Base-by-base conservation (phyloP, 1,139 yeast species). In the Waltiozyma sp. region DNA sequence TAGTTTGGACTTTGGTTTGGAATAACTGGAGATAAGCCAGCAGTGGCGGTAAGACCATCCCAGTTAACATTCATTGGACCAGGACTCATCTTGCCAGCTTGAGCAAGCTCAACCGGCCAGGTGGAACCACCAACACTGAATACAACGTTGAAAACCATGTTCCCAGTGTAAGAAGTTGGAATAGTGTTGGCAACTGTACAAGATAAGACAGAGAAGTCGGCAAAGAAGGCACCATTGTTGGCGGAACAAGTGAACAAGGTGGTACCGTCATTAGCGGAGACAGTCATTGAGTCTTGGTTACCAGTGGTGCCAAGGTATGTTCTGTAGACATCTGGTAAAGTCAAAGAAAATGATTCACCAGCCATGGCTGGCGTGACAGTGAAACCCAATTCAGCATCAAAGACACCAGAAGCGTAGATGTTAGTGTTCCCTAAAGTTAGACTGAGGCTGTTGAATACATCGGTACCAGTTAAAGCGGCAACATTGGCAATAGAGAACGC, bases 41-140 rank as follows among this genome's bases (percentile, higher is more conserved):
- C 51, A 11, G 52, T 43, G 2, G 63, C 51, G 13, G 59, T 45
- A 26, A 62, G 39, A 13, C 42, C 45, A 38, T 42, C 49, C 50
- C 51, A 50, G 19, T 45, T 40, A 16, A 52, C 38, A 5, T 42
- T 40, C 38, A 48, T 47, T 13, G 41, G 39, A 28, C 66, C 67
- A 36, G 53, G 47, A 16, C 41, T 40, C 41, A 58, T 60, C 23
- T 43, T 41, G 8, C 49, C 46, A 13, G 66, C 61, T 39, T 58
- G 58, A 15, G 47, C 50, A 35, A 62, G 41, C 40, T 62, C 66
- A 38, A 49, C 54, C 16, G 52, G 40, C 41, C 56, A 48, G 3
- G 49, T 41, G 19, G 62, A 56, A 24, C 60, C 65, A 46, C 68
- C 69, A 44, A 48, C 55, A 40, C 55, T 57, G 38, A 63, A 62